Percentiles rank a stretch among this genome's conserved stretches.
These are phyloP conservation scores for Infundibulicybe gibba DNA, from an alignment of 768 basidiomycete species.

Conservation along the genomic window DNA sequence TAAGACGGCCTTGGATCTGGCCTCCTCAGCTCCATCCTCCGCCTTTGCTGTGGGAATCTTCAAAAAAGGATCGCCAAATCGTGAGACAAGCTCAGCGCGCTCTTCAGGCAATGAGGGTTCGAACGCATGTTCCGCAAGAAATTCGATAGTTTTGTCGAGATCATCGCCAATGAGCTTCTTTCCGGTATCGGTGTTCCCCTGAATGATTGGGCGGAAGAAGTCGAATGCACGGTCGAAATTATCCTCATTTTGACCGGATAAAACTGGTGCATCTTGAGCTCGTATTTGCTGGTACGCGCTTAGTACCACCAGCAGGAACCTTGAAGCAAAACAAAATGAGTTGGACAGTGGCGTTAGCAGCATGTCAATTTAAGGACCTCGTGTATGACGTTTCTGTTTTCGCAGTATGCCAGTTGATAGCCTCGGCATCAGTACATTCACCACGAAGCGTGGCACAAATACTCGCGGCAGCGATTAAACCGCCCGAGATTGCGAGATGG, in stretches of 20 bases:
- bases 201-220: slow-evolving; percentile 31
- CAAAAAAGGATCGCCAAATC: slow-evolving; percentile 8
- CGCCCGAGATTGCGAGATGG: slow-evolving; percentile 28
- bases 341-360: slow-evolving; percentile 2
- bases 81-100: slow-evolving; percentile 4
- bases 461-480: slow-evolving; percentile 28
- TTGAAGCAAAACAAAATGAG: slow-evolving; percentile 7
- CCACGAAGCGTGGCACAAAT: slow-evolving; percentile 29
- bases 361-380: slow-evolving; percentile 13
- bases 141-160: slow-evolving; percentile 5
- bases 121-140: slow-evolving; percentile 15
- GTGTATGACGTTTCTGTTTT: slow-evolving; percentile 31
- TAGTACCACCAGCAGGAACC: slow-evolving; percentile 47
- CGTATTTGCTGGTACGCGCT: slow-evolving; percentile 52
- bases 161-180: slow-evolving; percentile 2
- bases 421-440: slow-evolving; percentile 24
- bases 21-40: slow-evolving; percentile 6
- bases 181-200: slow-evolving; percentile 3
- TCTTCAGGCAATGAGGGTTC: slow-evolving; percentile 19
- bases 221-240: slow-evolving; percentile 49
- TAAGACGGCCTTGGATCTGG: slow-evolving; percentile 10
- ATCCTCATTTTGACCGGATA: slow-evolving; percentile 38
- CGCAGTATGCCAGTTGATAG: slow-evolving; percentile 24
- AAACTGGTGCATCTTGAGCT: slow-evolving; percentile 30
- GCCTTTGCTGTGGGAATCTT: slow-evolving; percentile 1